phyloP scores from a whole-genome alignment of 108 stramenopile species.

The Skeletonema potamos region DNA sequence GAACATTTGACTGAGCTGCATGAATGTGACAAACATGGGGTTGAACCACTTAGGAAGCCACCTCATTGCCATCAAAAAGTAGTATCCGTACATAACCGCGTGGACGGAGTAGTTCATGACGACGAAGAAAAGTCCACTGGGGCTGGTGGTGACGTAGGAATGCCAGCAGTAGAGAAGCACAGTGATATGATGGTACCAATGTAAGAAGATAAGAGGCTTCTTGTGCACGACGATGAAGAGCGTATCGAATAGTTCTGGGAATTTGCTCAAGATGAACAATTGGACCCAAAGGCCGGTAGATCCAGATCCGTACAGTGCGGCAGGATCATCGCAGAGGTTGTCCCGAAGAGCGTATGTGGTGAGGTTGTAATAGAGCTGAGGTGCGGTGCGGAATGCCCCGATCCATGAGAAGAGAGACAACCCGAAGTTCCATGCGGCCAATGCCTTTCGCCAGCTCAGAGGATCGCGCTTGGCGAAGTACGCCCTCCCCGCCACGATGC shows the following conservation, averaged over 20 bases:
- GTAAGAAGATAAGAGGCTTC: constrained; percentile 94
- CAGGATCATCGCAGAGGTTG: constrained; percentile 79
- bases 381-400: constrained; percentile 87
- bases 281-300: constrained; percentile 91
- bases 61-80: constrained; percentile 92
- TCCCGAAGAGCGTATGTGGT: constrained; percentile 49
- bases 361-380: constrained; percentile 86
- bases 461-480: constrained; percentile 53
- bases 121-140: constrained; percentile 94
- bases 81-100: constrained; percentile 98
- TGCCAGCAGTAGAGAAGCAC: constrained; percentile 98
- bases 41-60: constrained; percentile 82
- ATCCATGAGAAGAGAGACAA: constrained; percentile 85
- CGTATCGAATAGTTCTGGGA: constrained; percentile 96
- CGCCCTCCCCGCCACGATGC: constrained; percentile 41
- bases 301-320: constrained; percentile 72
- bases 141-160: constrained; percentile 86
- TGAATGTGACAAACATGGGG: constrained; percentile 83
- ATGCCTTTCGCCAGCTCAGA: constrained; percentile 61
- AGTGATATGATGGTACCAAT: constrained; percentile 99
- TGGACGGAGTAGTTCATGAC: constrained; percentile 99
- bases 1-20: constrained; percentile 95
- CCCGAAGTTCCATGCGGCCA: constrained; percentile 88
- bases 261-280: constrained; percentile 92
- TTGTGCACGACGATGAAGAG: constrained; percentile 97